phyloP scores from a whole-genome alignment of 495 filamentous ascomycete species.

The Penicillium turbatum region DNA sequence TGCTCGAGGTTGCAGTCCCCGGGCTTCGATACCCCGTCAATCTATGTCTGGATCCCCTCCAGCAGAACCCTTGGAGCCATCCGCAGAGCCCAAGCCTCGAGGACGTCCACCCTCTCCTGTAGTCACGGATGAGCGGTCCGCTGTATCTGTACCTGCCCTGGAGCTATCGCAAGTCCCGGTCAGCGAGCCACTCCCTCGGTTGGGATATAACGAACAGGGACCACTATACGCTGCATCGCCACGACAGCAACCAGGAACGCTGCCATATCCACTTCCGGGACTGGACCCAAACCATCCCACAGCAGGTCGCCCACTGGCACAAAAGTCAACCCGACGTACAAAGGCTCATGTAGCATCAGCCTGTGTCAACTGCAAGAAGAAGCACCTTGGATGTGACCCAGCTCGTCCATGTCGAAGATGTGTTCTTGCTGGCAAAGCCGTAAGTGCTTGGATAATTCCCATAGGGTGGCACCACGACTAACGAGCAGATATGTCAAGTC shows the following conservation, averaged over 20 bases:
- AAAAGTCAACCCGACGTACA: constrained; percentile 72
- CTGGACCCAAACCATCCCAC: constrained; percentile 23
- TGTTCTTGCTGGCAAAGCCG: constrained; percentile 60
- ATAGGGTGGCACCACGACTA: background rate
- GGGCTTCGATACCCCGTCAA: constrained; percentile 67
- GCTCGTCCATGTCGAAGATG: constrained; percentile 60
- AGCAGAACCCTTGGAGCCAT: constrained; percentile 57
- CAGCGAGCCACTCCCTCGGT: constrained; percentile 18
- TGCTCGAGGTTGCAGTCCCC: constrained; percentile 61
- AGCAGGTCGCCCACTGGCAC: constrained; percentile 34
- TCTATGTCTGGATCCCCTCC: constrained; percentile 81
- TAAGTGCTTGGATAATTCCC: constrained; percentile 37
- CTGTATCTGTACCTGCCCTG: constrained; percentile 14
- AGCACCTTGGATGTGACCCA: constrained; percentile 78
- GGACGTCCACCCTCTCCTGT: constrained; percentile 39
- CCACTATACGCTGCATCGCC: constrained; percentile 24
- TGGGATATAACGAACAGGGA: constrained; percentile 28
- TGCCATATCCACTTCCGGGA: constrained; percentile 28
- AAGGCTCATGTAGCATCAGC: constrained; percentile 97
- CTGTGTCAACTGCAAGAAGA: constrained; percentile 95
- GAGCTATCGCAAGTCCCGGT: constrained; percentile 10
- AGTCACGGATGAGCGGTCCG: constrained; percentile 34
- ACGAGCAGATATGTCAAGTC: constrained; percentile 47
- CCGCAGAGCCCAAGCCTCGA: constrained; percentile 50
- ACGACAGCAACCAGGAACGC: constrained; percentile 24